These are phyloP conservation scores for Fagopyrum homotropicum DNA, from an alignment of 148 eudicot species.

Conservation along the genomic window DNA sequence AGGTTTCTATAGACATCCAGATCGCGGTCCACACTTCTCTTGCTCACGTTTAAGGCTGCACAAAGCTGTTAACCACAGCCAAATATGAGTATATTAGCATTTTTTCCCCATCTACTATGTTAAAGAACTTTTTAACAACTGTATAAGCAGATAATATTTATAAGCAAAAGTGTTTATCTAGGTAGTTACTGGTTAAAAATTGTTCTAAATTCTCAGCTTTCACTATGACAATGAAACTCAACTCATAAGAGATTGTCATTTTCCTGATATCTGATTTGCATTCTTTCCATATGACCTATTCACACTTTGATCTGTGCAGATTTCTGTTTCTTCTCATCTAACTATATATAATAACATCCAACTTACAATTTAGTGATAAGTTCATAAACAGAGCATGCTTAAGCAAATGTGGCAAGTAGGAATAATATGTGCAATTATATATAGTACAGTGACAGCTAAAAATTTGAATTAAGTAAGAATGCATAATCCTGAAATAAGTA, in stretches of 20 bases:
- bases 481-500: not conserved
- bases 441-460: not conserved
- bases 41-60: slow-evolving; percentile 76
- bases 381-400: not conserved
- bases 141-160: not conserved
- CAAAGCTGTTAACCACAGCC: slow-evolving; percentile 42
- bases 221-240: too few relatives aligned
- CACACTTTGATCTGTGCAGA: not conserved
- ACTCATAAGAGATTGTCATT: too few relatives aligned
- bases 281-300: not conserved
- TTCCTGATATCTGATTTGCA: not conserved
- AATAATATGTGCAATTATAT: not conserved
- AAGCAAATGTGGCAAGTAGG: not conserved
- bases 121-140: not conserved
- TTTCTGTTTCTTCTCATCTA: not conserved
- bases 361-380: not conserved
- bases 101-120: not conserved
- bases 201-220: not conserved
- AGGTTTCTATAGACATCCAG: slow-evolving; percentile 95
- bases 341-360: not conserved
- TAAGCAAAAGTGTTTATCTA: not conserved
- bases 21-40: slow-evolving; percentile 89
- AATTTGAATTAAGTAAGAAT: not conserved
- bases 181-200: not conserved
- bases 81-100: not conserved